Percentiles rank a stretch among this genome's conserved stretches.
Conservation (phyloP, 1,284 basidiomycete species). For the Leccinum pachyderme region DNA sequence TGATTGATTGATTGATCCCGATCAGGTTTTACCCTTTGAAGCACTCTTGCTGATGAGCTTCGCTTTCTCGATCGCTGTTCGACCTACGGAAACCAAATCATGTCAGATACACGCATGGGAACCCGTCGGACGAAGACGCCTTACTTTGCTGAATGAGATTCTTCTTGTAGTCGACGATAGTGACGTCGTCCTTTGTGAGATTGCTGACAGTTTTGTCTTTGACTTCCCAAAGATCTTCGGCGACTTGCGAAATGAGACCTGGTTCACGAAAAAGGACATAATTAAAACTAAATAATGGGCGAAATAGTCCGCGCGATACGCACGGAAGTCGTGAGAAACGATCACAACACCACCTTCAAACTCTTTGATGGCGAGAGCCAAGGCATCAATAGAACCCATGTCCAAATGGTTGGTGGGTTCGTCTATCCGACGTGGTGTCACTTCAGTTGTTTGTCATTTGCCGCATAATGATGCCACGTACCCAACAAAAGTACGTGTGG, state of each 20-base stretch:
- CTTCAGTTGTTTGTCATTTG: slow-evolving; percentile 4
- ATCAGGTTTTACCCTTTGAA: slow-evolving; percentile 57
- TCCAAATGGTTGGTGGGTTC: slow-evolving; percentile 95
- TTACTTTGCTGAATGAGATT: slow-evolving; percentile 68
- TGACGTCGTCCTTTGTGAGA: slow-evolving; percentile 85
- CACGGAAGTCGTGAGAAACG: slow-evolving; percentile 96
- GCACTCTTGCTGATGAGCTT: slow-evolving; percentile 85
- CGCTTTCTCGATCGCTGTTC: slow-evolving; percentile 84
- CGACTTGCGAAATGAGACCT: slow-evolving; percentile 92
- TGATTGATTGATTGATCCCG: slow-evolving; percentile 3
- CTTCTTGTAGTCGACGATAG: slow-evolving; percentile 90
- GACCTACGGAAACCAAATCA: slow-evolving; percentile 42
- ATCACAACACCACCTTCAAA: slow-evolving; percentile 98
- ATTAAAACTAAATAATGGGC: slow-evolving; percentile 10
- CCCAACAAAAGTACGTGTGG: slow-evolving; percentile 87
- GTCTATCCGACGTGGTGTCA: slow-evolving; percentile 40
- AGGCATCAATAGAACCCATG: slow-evolving; percentile 94
- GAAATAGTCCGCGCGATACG: slow-evolving; percentile 25
- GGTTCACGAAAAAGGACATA: slow-evolving; percentile 12
- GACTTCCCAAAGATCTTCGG: slow-evolving; percentile 98
- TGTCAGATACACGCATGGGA: slow-evolving; percentile 8
- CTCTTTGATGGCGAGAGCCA: slow-evolving; percentile 93
- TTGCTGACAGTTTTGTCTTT: slow-evolving; percentile 93
- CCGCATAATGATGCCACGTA: slow-evolving; percentile 30
- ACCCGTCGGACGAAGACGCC: slow-evolving; percentile 25